Percentiles rank a stretch among this genome's conserved stretches.
These are phyloP conservation scores for Warburgia ugandensis DNA, from an alignment of 164 flowering plant genomes.

Conservation along the genomic window DNA sequence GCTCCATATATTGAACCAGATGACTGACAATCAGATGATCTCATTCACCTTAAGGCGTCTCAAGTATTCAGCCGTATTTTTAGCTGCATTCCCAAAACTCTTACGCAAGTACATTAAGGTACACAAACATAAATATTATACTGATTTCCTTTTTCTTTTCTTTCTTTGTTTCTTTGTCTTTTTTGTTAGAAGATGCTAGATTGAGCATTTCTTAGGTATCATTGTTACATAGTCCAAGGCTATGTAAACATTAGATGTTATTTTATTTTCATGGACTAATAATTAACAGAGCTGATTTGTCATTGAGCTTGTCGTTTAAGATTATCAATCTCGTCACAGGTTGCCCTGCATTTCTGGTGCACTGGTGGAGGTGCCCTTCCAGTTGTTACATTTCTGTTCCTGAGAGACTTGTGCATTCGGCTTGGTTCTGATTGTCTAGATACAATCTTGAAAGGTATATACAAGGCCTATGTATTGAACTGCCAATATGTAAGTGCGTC, in stretches of 20 bases:
- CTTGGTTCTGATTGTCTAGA: slow-evolving; percentile 82
- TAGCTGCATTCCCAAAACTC: slow-evolving; percentile 79
- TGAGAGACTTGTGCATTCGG: slow-evolving; percentile 77
- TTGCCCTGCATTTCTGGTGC: slow-evolving; percentile 89
- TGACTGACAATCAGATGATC: slow-evolving; percentile 90
- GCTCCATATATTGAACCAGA: slow-evolving; percentile 81
- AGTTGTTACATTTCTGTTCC: slow-evolving; percentile 65
- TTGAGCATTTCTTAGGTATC: neutral
- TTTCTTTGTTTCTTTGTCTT: neutral
- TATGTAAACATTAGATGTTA: too few relatives aligned
- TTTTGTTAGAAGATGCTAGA: neutral
- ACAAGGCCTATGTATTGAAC: slow-evolving; percentile 83
- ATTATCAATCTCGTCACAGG: slow-evolving; percentile 36
- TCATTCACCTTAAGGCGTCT: slow-evolving; percentile 73
- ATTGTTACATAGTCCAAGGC: too few relatives aligned
- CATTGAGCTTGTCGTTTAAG: slow-evolving; percentile 2
- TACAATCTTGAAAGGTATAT: slow-evolving; percentile 80
- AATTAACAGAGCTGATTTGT: neutral
- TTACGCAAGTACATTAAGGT: slow-evolving; percentile 90
- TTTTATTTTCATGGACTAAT: neutral
- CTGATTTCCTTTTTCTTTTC: neutral
- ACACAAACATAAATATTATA: too few relatives aligned
- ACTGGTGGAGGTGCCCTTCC: slow-evolving; percentile 91
- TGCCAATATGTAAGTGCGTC: slow-evolving; percentile 71
- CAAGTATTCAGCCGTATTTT: slow-evolving; percentile 59